Base-by-base conservation (phyloP, 2,329 filamentous ascomycete genomes). In the Claviceps cyperi region DNA sequence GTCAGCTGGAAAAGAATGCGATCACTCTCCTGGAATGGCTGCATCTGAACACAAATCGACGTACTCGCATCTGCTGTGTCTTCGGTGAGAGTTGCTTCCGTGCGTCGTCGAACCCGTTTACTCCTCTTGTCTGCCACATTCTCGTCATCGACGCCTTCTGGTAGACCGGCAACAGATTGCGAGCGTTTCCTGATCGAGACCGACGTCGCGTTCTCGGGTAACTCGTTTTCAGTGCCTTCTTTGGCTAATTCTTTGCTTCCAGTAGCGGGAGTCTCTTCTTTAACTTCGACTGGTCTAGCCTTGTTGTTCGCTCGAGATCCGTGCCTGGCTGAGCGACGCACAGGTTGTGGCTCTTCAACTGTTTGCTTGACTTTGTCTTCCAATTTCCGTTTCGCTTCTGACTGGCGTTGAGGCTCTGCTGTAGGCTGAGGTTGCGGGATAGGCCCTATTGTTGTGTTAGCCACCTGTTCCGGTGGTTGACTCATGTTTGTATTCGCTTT, bases 81-180 rank as follows among this genome's bases (percentile, higher is more conserved):
- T 37, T 77, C 78, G 4, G 66, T 63, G 11, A 74, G 69, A 3
- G 72, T 75, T 43, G 83, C 80, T 38, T 69, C 66, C 5, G 53
- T 56, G 47, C 66, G 57, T 49, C 81, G 71, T 44, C 81, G 73
- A 32, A 80, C 80, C 47, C 81, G 70, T 59, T 84, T 85, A 62
- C 80, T 83, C 51, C 80, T 70, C 58, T 82, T 83, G 49, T 77
- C 75, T 11, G 76, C 71, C 2, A 67, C 68, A 22, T 69, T 72
- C 36, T 83, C 79, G 48, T 83, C 79, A 7, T 80, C 77, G 0
- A 60, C 68, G 0, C 64, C 69, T 2, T 82, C 79, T 0, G 69
- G 69, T 15, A 83, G 62, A 3, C 79, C 79, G 4, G 80, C 80
- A 32, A 67, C 65, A 11, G 80, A 83, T 53, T 83, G 79, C 2